Evolutionary conservation across 2,329 filamentous ascomycete genomes (phyloP).

Genomic region (Claviceps africana): DNA sequence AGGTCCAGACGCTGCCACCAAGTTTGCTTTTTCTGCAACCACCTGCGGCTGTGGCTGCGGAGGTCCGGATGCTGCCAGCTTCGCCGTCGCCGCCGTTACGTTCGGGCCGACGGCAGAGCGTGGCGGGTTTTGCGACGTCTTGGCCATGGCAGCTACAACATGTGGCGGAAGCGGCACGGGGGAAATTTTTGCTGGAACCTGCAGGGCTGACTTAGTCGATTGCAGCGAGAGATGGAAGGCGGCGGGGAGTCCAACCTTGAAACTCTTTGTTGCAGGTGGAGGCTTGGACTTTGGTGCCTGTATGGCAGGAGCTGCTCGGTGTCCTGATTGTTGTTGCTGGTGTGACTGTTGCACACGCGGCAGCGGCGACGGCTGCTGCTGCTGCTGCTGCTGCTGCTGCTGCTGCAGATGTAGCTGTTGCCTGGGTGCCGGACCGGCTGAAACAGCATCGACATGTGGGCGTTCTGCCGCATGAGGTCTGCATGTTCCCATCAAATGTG

Average conservation of each 20-base stretch:
- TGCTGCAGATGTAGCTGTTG: background rate
- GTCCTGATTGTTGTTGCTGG: background rate
- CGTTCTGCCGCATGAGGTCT: conserved; percentile 15
- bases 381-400: background rate
- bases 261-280: conserved; percentile 14
- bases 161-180: conserved; percentile 30
- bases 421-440: background rate
- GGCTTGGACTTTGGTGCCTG: conserved; percentile 13
- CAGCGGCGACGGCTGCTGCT: background rate
- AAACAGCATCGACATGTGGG: background rate
- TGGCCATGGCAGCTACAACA: conserved; percentile 25
- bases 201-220: conserved; percentile 16
- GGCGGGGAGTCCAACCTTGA: conserved; percentile 19
- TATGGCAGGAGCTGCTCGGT: background rate
- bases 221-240: conserved; percentile 11
- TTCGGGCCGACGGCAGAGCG: background rate
- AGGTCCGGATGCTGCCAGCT: conserved; percentile 7
- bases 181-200: conserved; percentile 26
- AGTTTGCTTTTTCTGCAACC: background rate
- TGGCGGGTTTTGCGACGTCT: background rate
- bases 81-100: conserved; percentile 6
- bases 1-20: conserved; percentile 5
- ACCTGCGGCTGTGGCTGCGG: background rate
- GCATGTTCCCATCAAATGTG: conserved; percentile 27
- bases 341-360: background rate